A percentile compares a stretch with the other conserved stretches of the same genome.
Conservation (phyloP, 2,329 filamentous ascomycete genomes). For the Monilinia fructicola region DNA sequence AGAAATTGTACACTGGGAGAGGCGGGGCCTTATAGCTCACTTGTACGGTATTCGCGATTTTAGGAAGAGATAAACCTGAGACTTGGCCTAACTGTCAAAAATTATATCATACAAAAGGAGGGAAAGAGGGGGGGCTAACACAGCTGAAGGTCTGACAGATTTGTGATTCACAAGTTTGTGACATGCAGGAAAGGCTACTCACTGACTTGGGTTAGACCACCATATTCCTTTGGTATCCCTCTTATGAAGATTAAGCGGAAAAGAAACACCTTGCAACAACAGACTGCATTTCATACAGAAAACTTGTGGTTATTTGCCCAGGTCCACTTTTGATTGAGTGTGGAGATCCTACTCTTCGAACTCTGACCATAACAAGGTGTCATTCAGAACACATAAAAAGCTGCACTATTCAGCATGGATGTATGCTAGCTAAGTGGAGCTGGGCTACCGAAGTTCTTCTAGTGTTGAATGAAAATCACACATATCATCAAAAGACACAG, state of each 20-base stretch:
- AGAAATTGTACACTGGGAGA: too few species aligned
- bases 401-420: too few species aligned
- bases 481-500: neutral
- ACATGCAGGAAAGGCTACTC: accelerated
- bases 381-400: neutral
- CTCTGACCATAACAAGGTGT: neutral
- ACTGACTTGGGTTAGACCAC: neutral
- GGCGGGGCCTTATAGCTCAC: neutral
- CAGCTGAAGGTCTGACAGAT: too few species aligned
- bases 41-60: neutral
- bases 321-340: neutral
- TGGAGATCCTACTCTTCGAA: neutral
- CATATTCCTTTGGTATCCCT: neutral
- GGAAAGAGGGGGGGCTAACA: too few species aligned
- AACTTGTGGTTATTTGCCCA: neutral
- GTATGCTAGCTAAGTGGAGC: too few species aligned
- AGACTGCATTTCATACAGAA: too few species aligned
- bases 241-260: neutral
- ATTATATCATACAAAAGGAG: too few species aligned
- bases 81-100: too few species aligned
- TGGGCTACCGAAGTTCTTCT: neutral
- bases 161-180: neutral
- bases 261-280: neutral
- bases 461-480: neutral
- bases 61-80: too few species aligned